Conservation (phyloP, 805 yeast species). For the Myxozyma geophila region DNA sequence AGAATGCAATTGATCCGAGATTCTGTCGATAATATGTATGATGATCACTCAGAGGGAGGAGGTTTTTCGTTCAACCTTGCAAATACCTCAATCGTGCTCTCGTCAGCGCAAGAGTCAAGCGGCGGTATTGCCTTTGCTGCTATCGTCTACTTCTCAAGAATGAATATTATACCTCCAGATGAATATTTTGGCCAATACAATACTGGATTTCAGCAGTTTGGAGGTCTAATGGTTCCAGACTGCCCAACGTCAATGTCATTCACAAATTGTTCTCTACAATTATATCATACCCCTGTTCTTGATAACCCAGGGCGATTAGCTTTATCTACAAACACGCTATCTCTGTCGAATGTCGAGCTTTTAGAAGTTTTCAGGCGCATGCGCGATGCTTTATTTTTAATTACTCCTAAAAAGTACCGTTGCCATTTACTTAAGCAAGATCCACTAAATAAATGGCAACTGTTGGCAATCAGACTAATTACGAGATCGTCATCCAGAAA, state of each 20-base stretch:
- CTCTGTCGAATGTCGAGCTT: background rate
- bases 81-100: background rate
- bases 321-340: background rate
- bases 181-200: background rate
- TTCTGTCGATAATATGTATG: too few relatives aligned
- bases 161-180: background rate
- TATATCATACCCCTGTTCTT: background rate
- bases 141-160: conserved; percentile 4
- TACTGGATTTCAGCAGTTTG: conserved; percentile 8
- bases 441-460: conserved; percentile 2
- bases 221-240: conserved; percentile 8
- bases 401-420: conserved; percentile 6
- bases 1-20: too few relatives aligned
- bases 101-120: background rate
- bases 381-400: background rate
- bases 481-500: background rate
- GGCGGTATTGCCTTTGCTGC: background rate
- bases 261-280: conserved; percentile 9
- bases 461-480: background rate
- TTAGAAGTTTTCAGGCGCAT: background rate
- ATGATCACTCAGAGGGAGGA: background rate
- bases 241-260: background rate
- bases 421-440: background rate
- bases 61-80: background rate
- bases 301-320: background rate